These are phyloP conservation scores for Cladosporium sp. DNA, from an alignment of 2,329 filamentous ascomycete species.

Conservation along the genomic window DNA sequence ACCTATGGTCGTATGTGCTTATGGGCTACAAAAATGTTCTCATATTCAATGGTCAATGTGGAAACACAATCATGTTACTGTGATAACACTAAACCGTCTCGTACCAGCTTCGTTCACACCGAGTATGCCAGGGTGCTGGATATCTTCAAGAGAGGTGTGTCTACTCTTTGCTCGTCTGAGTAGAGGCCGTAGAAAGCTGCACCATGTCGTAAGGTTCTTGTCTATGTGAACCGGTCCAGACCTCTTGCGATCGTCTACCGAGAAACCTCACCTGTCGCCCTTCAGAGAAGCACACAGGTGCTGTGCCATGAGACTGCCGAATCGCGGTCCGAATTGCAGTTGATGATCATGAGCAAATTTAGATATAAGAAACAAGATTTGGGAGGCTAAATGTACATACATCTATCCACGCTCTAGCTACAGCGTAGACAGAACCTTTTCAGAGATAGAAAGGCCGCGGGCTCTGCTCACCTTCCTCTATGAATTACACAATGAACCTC, in stretches of 20 bases:
- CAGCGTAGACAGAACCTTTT: constrained; percentile 19
- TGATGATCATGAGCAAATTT: neutral
- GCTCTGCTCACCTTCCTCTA: constrained; percentile 14
- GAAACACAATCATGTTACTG: no score
- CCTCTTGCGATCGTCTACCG: neutral
- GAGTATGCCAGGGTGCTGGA: no score
- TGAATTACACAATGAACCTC: constrained; percentile 16
- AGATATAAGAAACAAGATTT: constrained; percentile 12
- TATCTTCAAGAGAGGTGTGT: neutral
- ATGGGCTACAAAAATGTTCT: no score
- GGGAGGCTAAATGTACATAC: constrained; percentile 16
- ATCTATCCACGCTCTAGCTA: constrained; percentile 17
- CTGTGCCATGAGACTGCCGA: neutral
- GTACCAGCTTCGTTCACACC: neutral
- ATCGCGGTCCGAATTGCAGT: neutral
- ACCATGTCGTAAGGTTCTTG: neutral
- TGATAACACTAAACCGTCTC: neutral
- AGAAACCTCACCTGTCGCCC: no score
- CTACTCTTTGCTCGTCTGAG: neutral
- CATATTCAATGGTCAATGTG: no score
- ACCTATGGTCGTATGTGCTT: neutral
- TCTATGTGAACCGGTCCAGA: neutral
- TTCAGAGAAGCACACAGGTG: neutral
- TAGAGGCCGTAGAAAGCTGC: neutral
- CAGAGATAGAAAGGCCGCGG: constrained; percentile 15